Evolutionary conservation across 345 rosid genomes (phyloP).

Genomic region (Brassica nigra): DNA sequence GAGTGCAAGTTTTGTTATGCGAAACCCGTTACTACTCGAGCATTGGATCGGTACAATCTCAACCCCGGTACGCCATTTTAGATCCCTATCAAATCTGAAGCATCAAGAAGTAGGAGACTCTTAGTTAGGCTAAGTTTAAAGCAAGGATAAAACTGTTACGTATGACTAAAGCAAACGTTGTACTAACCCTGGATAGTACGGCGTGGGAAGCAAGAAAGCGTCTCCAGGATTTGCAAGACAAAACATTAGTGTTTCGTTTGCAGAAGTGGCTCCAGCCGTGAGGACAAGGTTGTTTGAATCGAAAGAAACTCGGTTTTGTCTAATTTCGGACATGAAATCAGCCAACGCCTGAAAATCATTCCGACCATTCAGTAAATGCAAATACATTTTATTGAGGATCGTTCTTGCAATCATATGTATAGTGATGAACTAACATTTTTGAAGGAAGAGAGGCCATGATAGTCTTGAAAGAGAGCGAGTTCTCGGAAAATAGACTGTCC

Average conservation of each 20-base stretch:
- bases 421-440: conserved; percentile 50
- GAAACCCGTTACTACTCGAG: conserved; percentile 51
- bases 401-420: background rate
- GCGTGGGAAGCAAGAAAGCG: conserved; percentile 75
- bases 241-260: conserved; percentile 70
- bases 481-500: conserved; percentile 65
- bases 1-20: conserved; percentile 51
- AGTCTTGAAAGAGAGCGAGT: conserved; percentile 82
- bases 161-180: conserved; percentile 20
- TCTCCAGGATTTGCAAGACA: conserved; percentile 47
- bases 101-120: background rate
- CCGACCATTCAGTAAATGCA: background rate
- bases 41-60: conserved; percentile 60
- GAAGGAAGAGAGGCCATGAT: conserved; percentile 65
- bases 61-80: conserved; percentile 62
- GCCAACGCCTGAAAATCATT: conserved; percentile 53
- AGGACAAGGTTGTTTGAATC: conserved; percentile 57
- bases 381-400: background rate
- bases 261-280: conserved; percentile 81
- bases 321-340: conserved; percentile 68
- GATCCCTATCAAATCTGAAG: conserved; percentile 67
- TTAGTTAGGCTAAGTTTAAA: conserved; percentile 2
- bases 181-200: conserved; percentile 79
- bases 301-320: conserved; percentile 64
- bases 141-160: conserved; percentile 4